Base-by-base conservation (phyloP, 768 basidiomycete species). In the Podaxis sp. region DNA sequence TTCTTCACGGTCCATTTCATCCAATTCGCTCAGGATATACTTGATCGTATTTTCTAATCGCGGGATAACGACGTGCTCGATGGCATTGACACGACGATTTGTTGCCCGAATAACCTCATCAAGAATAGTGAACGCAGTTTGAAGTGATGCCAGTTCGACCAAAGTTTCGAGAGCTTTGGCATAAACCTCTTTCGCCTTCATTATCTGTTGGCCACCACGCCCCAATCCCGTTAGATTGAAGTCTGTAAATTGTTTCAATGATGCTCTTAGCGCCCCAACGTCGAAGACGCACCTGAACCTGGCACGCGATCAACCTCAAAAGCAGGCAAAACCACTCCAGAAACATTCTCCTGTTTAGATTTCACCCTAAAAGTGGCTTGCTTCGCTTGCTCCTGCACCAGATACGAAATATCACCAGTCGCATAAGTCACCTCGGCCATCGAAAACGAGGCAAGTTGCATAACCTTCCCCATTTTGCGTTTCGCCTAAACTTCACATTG, bases 61-160 rank as follows among this genome's bases (percentile, higher is more conserved):
- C 16, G 97, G 97, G 61, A 99, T 98, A 67, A 99, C 80, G 65
- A 99, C 88, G 71, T 99, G 94, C 68, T 99, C 97, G 65, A 99
- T 96, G 2, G 97, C 97, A 69, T 99, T 99, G 42, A 99, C 97
- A 64, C 97, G 88, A 55, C 97, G 91, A 73, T 98, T 99, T 38
- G 97, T 98, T n/a, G 95, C 94, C 50, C 93, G 91, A 69, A 99
- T 99, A 62, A 98, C 97, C 75, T 98, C 97, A 74, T 99, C 97
- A 38, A 99, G 85, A 66, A 98, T 98, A 60, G 89, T 96, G 77
- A 99, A 99, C 4, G 97, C 97, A 0, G 97, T 98, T 77, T 98
- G 91, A 44, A 99, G 78, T 11, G 94, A 96, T 1, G 97, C 97
- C 37, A 99, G 85, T 73, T 99, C 96, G 40, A 99, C 96, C 27